Base-by-base conservation (phyloP, 192 early-diverging fungal genomes). In the Coemansia sp. region DNA sequence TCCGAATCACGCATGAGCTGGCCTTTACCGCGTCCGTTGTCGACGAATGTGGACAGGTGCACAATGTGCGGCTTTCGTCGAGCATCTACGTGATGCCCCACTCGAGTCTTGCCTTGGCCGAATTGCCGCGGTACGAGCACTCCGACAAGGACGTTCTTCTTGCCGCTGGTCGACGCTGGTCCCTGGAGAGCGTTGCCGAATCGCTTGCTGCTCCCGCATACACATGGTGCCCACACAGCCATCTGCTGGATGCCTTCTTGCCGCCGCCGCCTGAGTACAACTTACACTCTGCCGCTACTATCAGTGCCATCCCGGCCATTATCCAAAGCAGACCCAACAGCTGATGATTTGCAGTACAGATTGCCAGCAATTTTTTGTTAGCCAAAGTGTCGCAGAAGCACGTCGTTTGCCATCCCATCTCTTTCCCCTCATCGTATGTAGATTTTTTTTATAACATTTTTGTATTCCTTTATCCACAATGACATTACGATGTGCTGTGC, bases 61-160 rank as follows among this genome's bases (percentile, higher is more conserved):
- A 81, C 56, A 73, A 65, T 5, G 67, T 81, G 59, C 61, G 79
- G 42, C 55, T 81, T 49, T 75, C 73, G 14, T 72, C 79, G 19
- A 70, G 59, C 9, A 53, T 75, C 15, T 81, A 70, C 17, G 73
- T 75, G 38, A 34, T 75, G 13, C 79, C 79, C 29, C 17, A 34
- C 22, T n/a, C 35, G 10, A 61, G 19, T 5, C 42, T 55, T 15
- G 62, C 25, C 1, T 36, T 19, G n/a, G 29, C 55, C 10, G 79
- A 66, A 7, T 62, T 81, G 43, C 79, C 79, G 23, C 63, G 73
- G 40, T 81, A 81, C 46, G 79, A 75, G 59, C 59, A 75, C 56
- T 62, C 64, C 2, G 70, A 58, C 61, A 81, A 64, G 33, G 79
- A 81, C 46, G 56, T 63, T 15, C 69, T 81, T 11, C 70, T 75